Conservation (phyloP, 257 asterid species). For the Ocimum tenuiflorum region DNA sequence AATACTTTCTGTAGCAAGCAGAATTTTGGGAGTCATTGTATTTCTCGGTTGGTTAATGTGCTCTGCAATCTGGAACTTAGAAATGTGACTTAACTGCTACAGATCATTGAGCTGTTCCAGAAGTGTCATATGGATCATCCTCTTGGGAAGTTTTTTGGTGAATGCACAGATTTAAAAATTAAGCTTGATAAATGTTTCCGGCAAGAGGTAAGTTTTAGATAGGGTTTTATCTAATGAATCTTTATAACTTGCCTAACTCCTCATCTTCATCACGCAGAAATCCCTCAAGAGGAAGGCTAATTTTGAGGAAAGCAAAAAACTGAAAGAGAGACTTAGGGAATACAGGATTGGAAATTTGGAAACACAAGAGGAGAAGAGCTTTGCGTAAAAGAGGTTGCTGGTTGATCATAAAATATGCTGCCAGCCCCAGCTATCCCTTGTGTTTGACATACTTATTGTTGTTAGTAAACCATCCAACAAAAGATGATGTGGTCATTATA, state of each 20-base stretch:
- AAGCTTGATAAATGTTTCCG: slow-evolving; percentile 75
- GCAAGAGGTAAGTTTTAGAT: slow-evolving; percentile 48
- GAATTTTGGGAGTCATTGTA: background rate
- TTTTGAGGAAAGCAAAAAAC: slow-evolving; percentile 71
- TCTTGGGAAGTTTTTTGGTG: slow-evolving; percentile 66
- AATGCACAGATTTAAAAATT: slow-evolving; percentile 70
- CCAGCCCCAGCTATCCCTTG: no score
- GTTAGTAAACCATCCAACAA: no score
- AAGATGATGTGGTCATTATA: no score
- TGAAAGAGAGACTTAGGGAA: slow-evolving; percentile 32
- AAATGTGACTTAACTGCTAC: slow-evolving; percentile 14
- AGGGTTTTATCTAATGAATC: background rate
- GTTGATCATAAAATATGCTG: no score
- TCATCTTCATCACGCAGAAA: slow-evolving; percentile 42
- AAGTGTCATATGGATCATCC: slow-evolving; percentile 77
- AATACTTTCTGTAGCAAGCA: background rate
- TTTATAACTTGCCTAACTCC: background rate
- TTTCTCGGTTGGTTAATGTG: no score
- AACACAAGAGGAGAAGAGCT: slow-evolving; percentile 8
- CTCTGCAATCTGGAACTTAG: background rate
- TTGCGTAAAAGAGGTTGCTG: background rate
- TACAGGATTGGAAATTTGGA: slow-evolving; percentile 23
- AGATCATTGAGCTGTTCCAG: slow-evolving; percentile 73
- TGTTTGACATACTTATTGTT: no score
- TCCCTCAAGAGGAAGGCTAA: slow-evolving; percentile 73